Evolutionary conservation across 2,329 filamentous ascomycete species (phyloP), one percentile per base, ranked within the genome.

Genomic region (Trichophyton mentagrophytes): DNA sequence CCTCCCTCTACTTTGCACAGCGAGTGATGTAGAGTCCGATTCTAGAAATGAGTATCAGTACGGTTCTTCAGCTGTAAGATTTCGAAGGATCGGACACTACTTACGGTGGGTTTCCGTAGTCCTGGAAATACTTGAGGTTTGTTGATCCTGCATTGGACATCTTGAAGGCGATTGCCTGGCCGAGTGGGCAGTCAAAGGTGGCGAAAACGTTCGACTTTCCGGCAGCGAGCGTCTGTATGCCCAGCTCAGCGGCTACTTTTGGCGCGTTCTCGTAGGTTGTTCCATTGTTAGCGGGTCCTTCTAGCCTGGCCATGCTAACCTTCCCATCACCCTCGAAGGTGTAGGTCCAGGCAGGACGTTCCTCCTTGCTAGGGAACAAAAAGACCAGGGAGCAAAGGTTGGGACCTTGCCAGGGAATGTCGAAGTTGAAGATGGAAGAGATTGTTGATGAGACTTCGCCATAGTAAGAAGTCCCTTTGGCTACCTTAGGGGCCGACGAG

Each of bases 361-460:
- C 71, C 15, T 75, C 67, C 63, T 82, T 71, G 58, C 75, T 65
- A 9, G 86, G 85, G 72, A 87, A 81, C 51, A 86, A 75, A 79
- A 88, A 88, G 61, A 84, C 74, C 7, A 88, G 74, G 60, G 78
- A 80, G 74, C 85, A 89, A 5, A 74, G 81, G 49, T 57, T 46
- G 9, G 55, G 59, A 13, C 55, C 53, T 67, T 81, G 81, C 66
- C 82, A 78, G 3, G 73, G 71, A 49, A 88, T 81, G 67, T 86
- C 83, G 72, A 88, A 88, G 75, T 86, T 86, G 79, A 85, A 88
- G 67, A 87, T 80, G 11, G 80, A 80, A 8, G 80, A 81, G 57
- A 81, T 71, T 20, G 71, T 74, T 17, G 76, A 71, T 11, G 79
- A 80, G 42, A 86, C 75, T 9, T 78, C 77, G 59, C 83, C 84